A percentile compares a stretch with the other conserved stretches of the same genome.
Evolutionary conservation across 75 land plant species (phyloP).

Genomic region (Pinus tabuliformis): DNA sequence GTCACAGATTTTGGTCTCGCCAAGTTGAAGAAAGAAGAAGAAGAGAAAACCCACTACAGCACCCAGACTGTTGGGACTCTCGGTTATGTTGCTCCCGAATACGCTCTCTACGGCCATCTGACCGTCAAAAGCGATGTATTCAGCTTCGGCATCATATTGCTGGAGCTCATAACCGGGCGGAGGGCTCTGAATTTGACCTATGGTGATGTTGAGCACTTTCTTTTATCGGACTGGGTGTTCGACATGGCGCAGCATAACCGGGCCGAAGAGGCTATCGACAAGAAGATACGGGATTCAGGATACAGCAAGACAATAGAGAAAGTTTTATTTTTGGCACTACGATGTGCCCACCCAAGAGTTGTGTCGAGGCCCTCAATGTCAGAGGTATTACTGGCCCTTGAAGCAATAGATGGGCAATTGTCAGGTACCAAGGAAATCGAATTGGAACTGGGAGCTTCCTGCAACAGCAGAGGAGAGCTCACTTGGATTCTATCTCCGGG

Average conservation of each 20-base stretch:
- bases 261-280: slow-evolving; percentile 14
- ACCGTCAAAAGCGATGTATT: slow-evolving; percentile 46
- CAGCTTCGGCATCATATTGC: slow-evolving; percentile 41
- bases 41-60: slow-evolving; percentile 23
- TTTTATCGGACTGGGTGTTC: slow-evolving; percentile 35
- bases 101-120: slow-evolving; percentile 44
- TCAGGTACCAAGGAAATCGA: slow-evolving; percentile 2
- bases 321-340: slow-evolving; percentile 30
- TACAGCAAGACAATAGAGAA: slow-evolving; percentile 14
- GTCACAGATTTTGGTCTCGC: slow-evolving; percentile 44
- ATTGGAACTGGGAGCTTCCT: slow-evolving; percentile 12
- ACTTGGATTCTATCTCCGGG: not conserved
- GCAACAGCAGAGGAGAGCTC: slow-evolving; percentile 24
- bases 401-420: not conserved
- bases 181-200: slow-evolving; percentile 37
- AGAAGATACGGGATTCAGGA: slow-evolving; percentile 11
- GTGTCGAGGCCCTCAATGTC: slow-evolving; percentile 26
- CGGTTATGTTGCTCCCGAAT: slow-evolving; percentile 46
- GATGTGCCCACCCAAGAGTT: slow-evolving; percentile 27
- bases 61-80: slow-evolving; percentile 43
- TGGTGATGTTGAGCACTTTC: not conserved
- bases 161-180: slow-evolving; percentile 42
- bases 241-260: slow-evolving; percentile 18
- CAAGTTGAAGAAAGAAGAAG: slow-evolving; percentile 29
- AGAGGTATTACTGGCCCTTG: not conserved